phyloP scores from a whole-genome alignment of 768 basidiomycete genomes.

The Galerina sulciceps region DNA sequence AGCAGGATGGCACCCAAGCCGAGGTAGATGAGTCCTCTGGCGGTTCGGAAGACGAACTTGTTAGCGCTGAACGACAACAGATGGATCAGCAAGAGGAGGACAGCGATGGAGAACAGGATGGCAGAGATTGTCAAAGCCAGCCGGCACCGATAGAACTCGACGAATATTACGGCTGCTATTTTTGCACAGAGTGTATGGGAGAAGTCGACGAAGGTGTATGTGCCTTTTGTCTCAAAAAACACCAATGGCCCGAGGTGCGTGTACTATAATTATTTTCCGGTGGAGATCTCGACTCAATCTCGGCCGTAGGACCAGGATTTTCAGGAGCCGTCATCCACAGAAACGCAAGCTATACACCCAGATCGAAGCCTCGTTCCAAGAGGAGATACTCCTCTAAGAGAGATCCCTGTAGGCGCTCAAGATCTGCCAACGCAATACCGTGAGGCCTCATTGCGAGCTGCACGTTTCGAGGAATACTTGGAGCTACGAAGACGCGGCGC shows the following conservation, averaged over 20 bases:
- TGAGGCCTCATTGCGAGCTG: too few relatives aligned
- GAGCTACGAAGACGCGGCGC: constrained; percentile 35
- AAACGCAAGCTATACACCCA: constrained; percentile 22
- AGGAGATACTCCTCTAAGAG: constrained; percentile 33
- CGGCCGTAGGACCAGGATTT: not conserved
- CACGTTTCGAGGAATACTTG: constrained; percentile 28
- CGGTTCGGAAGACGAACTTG: not conserved
- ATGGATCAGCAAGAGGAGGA: not conserved
- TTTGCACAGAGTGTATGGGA: constrained; percentile 31
- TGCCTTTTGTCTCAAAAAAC: constrained; percentile 23
- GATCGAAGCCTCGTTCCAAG: constrained; percentile 30
- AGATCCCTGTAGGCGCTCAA: constrained; percentile 11
- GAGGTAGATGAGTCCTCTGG: not conserved
- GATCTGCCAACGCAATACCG: constrained; percentile 5
- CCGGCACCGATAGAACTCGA: not conserved
- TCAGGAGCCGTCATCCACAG: constrained; percentile 10
- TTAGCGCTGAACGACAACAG: too few relatives aligned
- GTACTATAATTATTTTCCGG: not conserved
- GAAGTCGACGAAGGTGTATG: constrained; percentile 37
- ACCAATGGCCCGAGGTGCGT: not conserved
- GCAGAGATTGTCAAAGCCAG: not conserved
- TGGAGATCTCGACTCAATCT: not conserved
- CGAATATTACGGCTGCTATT: constrained; percentile 18
- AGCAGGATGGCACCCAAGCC: not conserved
- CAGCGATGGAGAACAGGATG: not conserved